phyloP scores from a whole-genome alignment of 768 basidiomycete genomes.

The Boletus rex-veris region DNA sequence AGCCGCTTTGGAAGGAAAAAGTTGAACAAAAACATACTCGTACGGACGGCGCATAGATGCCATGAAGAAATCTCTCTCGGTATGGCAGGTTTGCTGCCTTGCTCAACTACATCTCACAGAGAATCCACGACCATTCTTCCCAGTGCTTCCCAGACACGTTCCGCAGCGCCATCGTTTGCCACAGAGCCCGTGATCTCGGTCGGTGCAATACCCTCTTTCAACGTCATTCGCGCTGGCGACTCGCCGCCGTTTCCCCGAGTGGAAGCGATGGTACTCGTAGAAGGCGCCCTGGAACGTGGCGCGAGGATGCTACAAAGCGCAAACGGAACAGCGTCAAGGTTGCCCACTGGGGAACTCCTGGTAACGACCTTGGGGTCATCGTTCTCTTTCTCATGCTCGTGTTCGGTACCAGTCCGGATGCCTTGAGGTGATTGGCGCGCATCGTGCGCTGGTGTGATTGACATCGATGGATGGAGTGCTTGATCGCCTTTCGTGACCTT shows the following conservation, averaged over 20 bases:
- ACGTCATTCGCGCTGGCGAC: neutral
- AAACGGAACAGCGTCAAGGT: slow-evolving; percentile 4
- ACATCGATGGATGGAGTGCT: neutral
- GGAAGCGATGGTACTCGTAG: slow-evolving; percentile 23
- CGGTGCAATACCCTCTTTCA: neutral
- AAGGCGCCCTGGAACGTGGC: slow-evolving; percentile 16
- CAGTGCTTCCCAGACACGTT: slow-evolving; percentile 19
- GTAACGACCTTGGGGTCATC: neutral
- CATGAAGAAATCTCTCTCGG: neutral
- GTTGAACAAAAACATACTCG: neutral
- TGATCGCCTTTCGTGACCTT: neutral
- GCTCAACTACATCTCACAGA: neutral
- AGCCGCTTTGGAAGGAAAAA: neutral
- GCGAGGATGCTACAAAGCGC: slow-evolving; percentile 9
- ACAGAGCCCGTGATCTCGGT: neutral
- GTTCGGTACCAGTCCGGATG: neutral
- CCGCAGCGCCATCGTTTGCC: slow-evolving; percentile 2
- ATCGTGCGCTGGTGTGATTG: neutral
- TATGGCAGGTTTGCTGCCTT: neutral
- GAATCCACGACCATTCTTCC: slow-evolving; percentile 25
- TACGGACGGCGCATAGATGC: neutral
- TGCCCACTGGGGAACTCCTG: neutral
- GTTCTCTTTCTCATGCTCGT: slow-evolving; percentile 2
- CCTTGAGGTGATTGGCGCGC: neutral
- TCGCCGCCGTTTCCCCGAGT: neutral